Base-by-base conservation (phyloP, 2,329 filamentous ascomycete species). In the Lachnum nothofagi region DNA sequence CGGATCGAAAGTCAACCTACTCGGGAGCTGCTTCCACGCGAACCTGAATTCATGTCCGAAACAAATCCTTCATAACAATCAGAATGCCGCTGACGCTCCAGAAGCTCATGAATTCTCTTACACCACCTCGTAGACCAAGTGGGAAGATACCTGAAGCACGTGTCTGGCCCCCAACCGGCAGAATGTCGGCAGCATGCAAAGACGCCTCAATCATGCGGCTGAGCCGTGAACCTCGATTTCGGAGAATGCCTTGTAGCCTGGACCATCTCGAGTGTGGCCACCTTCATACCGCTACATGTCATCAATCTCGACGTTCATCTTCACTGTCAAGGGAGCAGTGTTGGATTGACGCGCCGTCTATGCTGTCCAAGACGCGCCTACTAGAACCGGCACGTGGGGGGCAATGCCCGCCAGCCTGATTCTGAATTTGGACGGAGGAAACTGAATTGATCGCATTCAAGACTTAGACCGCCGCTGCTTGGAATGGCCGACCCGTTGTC, bases 401-500 rank as follows among this genome's bases (percentile, higher is more conserved):
- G 16, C n/a, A 9, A 17, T 16, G 17, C n/a, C 2, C n/a, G 9
- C 2, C n/a, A 37, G 34, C 34, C 17, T 37, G 29, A n/a, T 29
- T 29, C 27, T 29, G 27, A n/a, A n/a, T n/a, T n/a, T n/a, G n/a
- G n/a, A n/a, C n/a, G n/a, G n/a, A n/a, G n/a, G 27, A 9, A 14
- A 29, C 27, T 29, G 4, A 14, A 29, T 33, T 33, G 29, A 6
- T 14, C 12, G 9, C 9, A 3, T 17, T 5, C 2, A 12, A 9
- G 14, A 14, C 19, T 16, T 5, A 16, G 10, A 19, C 17, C 34
- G 34, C 34, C 19, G 17, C 1, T 5, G 19, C 17, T 10, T 37
- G n/a, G 17, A 3, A 52, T 52, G 48, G 54, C 25, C 25, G 25
- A 56, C 16, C 54, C 54, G 4, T 27, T 56, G 19, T 56, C 54